phyloP scores from a whole-genome alignment of 228 moss, liverwort and hornwort species.

The Sphagnum fallax region DNA sequence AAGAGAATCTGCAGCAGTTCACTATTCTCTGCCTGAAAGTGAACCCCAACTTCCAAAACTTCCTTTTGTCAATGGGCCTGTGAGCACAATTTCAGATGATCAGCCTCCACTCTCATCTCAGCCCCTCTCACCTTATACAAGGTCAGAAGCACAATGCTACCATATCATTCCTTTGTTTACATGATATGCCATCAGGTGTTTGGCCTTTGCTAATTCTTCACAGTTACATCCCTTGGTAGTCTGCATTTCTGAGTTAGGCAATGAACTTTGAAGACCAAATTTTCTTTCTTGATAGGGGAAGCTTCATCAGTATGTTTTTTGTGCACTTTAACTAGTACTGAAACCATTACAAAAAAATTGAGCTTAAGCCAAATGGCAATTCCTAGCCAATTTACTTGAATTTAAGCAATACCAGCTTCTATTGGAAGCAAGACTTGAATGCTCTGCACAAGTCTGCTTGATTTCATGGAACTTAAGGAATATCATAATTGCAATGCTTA shows the following conservation, averaged over 20 bases:
- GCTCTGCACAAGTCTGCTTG: too few species aligned
- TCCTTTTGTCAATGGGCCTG: background rate
- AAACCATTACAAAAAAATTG: background rate
- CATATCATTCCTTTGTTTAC: background rate
- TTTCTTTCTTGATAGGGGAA: background rate
- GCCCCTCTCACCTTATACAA: conserved; percentile 27
- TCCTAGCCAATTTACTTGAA: too few species aligned
- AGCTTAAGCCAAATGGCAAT: too few species aligned
- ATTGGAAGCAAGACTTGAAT: too few species aligned
- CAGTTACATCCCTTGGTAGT: too few species aligned
- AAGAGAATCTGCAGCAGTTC: background rate
- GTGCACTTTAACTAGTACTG: background rate
- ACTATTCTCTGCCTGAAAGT: background rate
- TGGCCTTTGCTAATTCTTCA: too few species aligned
- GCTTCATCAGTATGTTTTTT: background rate
- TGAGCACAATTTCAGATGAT: background rate
- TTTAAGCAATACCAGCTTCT: too few species aligned
- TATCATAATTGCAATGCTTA: too few species aligned
- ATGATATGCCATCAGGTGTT: too few species aligned
- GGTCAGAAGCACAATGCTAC: conserved; percentile 6
- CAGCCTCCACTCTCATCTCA: conserved; percentile 7
- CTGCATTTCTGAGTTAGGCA: too few species aligned
- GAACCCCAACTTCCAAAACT: conserved; percentile 4
- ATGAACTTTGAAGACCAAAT: too few species aligned
- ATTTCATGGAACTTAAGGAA: too few species aligned